Evolutionary conservation across 495 filamentous ascomycete genomes (phyloP).

Genomic region (Aspergillus sclerotiicarbonarius): DNA sequence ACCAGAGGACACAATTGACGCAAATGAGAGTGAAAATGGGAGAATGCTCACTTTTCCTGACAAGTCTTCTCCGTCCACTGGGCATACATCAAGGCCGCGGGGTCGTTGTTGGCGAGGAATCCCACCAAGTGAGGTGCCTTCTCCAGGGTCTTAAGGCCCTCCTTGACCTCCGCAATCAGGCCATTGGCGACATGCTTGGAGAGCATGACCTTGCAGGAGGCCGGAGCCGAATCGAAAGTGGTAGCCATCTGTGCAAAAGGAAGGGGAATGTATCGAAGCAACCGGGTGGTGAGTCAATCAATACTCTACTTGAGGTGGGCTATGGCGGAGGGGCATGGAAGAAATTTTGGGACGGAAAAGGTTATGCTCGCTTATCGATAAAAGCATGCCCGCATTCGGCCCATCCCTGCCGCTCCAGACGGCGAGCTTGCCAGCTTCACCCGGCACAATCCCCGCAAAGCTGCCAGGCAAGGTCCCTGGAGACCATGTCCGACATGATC

Average conservation of each 20-base stretch:
- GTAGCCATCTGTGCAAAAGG: constrained; percentile 33
- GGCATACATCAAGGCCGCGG: constrained; percentile 87
- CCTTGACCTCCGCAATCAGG: constrained; percentile 72
- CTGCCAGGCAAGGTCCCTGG: too few species aligned
- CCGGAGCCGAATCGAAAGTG: constrained; percentile 28
- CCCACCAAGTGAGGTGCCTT: constrained; percentile 77
- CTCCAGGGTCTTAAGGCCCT: constrained; percentile 66
- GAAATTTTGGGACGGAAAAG: constrained; percentile 36
- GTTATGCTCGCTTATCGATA: constrained; percentile 48
- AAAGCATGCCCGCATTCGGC: constrained; percentile 38
- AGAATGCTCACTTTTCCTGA: constrained; percentile 75
- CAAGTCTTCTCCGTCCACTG: constrained; percentile 97
- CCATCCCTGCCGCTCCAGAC: constrained; percentile 1
- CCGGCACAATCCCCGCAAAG: not conserved
- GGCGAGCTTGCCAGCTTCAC: not conserved
- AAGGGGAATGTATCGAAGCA: constrained; percentile 8
- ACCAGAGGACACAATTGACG: constrained; percentile 15
- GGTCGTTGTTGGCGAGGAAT: constrained; percentile 89
- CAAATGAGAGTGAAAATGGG: constrained; percentile 18
- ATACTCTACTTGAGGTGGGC: constrained; percentile 16
- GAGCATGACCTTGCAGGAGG: constrained; percentile 88
- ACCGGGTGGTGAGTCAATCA: constrained; percentile 15
- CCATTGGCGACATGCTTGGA: constrained; percentile 79
- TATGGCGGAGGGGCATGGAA: constrained; percentile 22
- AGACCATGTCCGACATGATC: too few species aligned